Conservation (phyloP, 805 yeast genomes). For the Tetrapisispora fleetii region DNA sequence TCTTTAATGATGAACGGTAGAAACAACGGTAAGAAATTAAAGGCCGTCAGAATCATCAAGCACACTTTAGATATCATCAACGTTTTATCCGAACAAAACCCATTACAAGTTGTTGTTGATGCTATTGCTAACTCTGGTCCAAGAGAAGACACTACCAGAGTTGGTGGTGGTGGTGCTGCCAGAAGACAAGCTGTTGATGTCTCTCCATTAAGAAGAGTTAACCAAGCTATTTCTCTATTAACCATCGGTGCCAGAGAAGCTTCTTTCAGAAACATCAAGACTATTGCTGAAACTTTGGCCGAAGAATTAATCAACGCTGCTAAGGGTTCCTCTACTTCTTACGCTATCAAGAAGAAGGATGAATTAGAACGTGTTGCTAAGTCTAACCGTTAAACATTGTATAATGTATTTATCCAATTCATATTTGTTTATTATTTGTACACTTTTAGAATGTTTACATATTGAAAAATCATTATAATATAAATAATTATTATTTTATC, state of each 20-base stretch:
- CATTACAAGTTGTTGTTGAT: slow-evolving; percentile 97
- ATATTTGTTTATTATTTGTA: slow-evolving; percentile 6
- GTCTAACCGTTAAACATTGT: slow-evolving; percentile 88
- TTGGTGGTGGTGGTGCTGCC: slow-evolving; percentile 99
- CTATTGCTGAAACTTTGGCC: slow-evolving; percentile 99
- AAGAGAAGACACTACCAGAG: slow-evolving; percentile 99
- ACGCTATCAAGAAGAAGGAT: slow-evolving; percentile 99
- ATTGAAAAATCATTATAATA: slow-evolving; percentile 4
- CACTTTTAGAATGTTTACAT: slow-evolving; percentile 6
- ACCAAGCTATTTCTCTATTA: slow-evolving; percentile 96
- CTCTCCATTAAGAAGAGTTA: slow-evolving; percentile 99
- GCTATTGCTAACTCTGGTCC: slow-evolving; percentile 99
- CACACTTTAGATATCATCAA: slow-evolving; percentile 97
- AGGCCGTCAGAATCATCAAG: slow-evolving; percentile 99
- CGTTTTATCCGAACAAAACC: slow-evolving; percentile 98
- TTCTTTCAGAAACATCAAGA: slow-evolving; percentile 99
- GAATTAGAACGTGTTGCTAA: slow-evolving; percentile 99
- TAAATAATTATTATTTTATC: slow-evolving; percentile 4
- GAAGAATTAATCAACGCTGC: slow-evolving; percentile 99
- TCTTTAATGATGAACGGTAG: slow-evolving; percentile 99
- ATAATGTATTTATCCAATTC: slow-evolving; percentile 5
- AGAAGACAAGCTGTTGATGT: slow-evolving; percentile 99
- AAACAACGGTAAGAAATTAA: slow-evolving; percentile 99
- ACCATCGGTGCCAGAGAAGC: slow-evolving; percentile 99
- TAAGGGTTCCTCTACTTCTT: slow-evolving; percentile 99